phyloP scores from a whole-genome alignment of 257 asterid genomes.

The Przewalskia tangutica region DNA sequence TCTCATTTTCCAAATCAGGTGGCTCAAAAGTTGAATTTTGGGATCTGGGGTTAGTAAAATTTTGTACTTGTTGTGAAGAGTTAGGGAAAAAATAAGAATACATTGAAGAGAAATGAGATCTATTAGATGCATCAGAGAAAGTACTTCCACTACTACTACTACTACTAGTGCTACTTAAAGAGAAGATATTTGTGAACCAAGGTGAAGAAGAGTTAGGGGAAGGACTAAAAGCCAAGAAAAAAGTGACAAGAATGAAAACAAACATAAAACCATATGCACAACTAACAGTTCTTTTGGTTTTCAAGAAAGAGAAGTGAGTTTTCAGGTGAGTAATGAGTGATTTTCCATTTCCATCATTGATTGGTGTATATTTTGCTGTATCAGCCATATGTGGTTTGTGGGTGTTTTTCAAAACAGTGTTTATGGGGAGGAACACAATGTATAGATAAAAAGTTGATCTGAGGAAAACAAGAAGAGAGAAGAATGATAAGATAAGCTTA shows the following conservation, averaged over 20 bases:
- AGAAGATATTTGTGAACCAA: conserved; percentile 37
- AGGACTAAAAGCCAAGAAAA: conserved; percentile 66
- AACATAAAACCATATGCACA: conserved; percentile 48
- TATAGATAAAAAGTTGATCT: neutral
- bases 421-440: neutral
- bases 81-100: conserved; percentile 41
- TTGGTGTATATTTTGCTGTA: conserved; percentile 47
- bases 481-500: neutral
- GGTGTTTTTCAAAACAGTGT: neutral
- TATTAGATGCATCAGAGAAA: conserved; percentile 19
- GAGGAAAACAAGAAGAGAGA: conserved; percentile 5
- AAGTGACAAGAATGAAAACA: conserved; percentile 53
- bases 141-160: neutral
- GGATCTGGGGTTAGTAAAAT: conserved; percentile 13
- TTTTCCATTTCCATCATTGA: conserved; percentile 30
- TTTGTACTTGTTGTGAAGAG: conserved; percentile 22
- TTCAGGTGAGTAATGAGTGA: conserved; percentile 41
- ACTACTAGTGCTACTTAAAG: neutral
- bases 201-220: conserved; percentile 62
- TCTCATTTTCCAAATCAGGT: neutral
- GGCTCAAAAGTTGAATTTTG: conserved; percentile 5
- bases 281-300: conserved; percentile 37
- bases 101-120: conserved; percentile 52
- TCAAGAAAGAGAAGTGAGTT: conserved; percentile 36
- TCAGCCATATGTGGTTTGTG: conserved; percentile 38